Conservation (phyloP, 768 basidiomycete species). For the Rhodotorula babjevae region DNA sequence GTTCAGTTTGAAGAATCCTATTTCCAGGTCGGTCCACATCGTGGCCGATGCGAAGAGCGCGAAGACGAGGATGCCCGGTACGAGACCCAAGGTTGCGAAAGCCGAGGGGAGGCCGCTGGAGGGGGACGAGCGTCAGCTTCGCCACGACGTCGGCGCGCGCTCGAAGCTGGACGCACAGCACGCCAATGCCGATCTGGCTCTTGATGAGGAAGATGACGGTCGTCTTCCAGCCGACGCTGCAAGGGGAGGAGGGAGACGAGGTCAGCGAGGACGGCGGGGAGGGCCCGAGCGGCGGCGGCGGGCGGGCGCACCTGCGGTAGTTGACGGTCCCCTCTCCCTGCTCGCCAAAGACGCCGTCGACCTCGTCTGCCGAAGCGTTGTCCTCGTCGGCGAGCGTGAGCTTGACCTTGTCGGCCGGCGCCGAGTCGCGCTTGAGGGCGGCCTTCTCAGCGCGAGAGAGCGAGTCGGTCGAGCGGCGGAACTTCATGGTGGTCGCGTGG, state of each 20-base stretch:
- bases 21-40: constrained; percentile 19
- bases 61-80: constrained; percentile 27
- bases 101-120: constrained; percentile 10
- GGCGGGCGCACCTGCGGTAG: constrained; percentile 11
- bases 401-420: not conserved
- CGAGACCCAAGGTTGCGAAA: constrained; percentile 24
- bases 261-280: not conserved
- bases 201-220: constrained; percentile 21
- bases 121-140: too few species aligned
- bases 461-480: not conserved
- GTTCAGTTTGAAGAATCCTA: not conserved
- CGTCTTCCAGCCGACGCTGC: constrained; percentile 26
- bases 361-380: not conserved
- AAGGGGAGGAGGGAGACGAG: too few species aligned
- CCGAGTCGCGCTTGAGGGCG: not conserved
- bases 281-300: too few species aligned
- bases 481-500: not conserved
- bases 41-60: not conserved
- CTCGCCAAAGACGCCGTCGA: constrained; percentile 32
- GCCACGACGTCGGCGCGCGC: too few species aligned
- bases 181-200: constrained; percentile 11
- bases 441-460: not conserved
- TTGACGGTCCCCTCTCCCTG: constrained; percentile 7
- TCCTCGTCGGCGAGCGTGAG: not conserved
- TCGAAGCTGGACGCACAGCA: not conserved